Conservation (phyloP, 2,329 filamentous ascomycete species). For the Podosphaera xanthii region DNA sequence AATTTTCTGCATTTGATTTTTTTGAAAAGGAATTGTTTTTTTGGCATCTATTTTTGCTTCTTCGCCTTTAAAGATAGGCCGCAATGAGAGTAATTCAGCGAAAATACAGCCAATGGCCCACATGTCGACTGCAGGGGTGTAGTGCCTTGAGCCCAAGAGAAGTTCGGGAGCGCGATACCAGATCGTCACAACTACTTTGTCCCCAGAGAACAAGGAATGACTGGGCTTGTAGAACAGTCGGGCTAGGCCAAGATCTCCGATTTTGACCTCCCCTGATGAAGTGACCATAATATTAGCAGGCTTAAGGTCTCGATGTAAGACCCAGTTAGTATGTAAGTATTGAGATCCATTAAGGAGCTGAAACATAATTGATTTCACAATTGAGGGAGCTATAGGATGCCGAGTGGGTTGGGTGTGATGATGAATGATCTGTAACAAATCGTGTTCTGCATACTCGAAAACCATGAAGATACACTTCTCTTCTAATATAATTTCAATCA, state of each 20-base stretch:
- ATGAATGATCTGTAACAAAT: conserved; percentile 92
- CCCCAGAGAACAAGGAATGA: conserved; percentile 74
- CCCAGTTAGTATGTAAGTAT: conserved; percentile 92
- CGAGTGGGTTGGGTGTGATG: conserved; percentile 76
- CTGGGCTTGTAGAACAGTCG: conserved; percentile 85
- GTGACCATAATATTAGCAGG: conserved; percentile 99
- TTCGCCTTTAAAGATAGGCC: conserved; percentile 95
- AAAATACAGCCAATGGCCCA: conserved; percentile 98
- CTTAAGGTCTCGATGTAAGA: conserved; percentile 88
- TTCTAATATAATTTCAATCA: conserved; percentile 89
- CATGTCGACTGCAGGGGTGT: conserved; percentile 88
- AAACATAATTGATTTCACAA: conserved; percentile 84
- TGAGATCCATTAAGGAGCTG: conserved; percentile 87
- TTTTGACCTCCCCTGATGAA: conserved; percentile 69
- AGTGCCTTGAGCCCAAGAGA: conserved; percentile 78
- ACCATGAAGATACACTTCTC: conserved; percentile 99
- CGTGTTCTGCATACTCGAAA: conserved; percentile 95
- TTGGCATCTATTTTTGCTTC: conserved; percentile 98
- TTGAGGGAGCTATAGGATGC: conserved; percentile 68
- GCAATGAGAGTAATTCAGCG: conserved; percentile 68
- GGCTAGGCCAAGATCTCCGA: conserved; percentile 81
- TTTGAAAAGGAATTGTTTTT: conserved; percentile 90
- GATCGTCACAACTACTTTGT: conserved; percentile 97
- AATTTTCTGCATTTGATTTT: conserved; percentile 98
- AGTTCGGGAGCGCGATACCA: conserved; percentile 96